Evolutionary conservation across 2,329 filamentous ascomycete species (phyloP), one percentile per base, ranked within the genome.

Genomic region (Teratosphaeria destructans): DNA sequence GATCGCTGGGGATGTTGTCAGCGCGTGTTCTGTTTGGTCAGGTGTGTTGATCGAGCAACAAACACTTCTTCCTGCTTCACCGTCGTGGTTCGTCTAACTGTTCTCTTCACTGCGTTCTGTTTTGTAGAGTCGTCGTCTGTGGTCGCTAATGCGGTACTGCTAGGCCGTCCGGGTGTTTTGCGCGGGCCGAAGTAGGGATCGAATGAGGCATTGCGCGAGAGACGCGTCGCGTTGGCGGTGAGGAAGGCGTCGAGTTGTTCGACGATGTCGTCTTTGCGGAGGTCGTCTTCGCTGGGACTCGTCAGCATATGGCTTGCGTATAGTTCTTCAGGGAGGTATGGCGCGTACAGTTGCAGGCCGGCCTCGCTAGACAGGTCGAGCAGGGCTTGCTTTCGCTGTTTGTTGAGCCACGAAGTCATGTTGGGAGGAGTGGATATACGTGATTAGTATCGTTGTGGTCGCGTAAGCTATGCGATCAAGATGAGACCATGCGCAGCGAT

Each of bases 261-360:
- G 70, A 93, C 89, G 61, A 97, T 83, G 55, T 96, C 90, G 64
- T 81, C 79, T 76, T 96, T 96, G 74, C 87, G 88, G 64, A 87
- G 77, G 59, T 81, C 79, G 65, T 89, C 85, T 26, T 67, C 60
- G 55, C 70, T 71, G 59, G 26, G 49, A 23, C 56, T 2, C 49
- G 26, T 29, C 10, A 54, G 47, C 11, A 49, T 32, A 55, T 6
- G 29, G 26, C 19, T n/a, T 8, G 70, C 83, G 85, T 70, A 3
- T 88, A 92, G 56, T 37, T 37, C 49, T 1, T 14, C 1, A 39
- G 16, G 23, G 10, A 12, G 23, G 23, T 2, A 2, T 37, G 39
- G 27, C 10, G 57, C 67, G 19, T 63, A 71, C 70, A 67, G 65
- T 23, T 62, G 56, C n/a, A 71, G 57, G 26, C 70, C 70, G 8